phyloP scores from a whole-genome alignment of 345 rosid species.

The Aquilaria malaccensis region DNA sequence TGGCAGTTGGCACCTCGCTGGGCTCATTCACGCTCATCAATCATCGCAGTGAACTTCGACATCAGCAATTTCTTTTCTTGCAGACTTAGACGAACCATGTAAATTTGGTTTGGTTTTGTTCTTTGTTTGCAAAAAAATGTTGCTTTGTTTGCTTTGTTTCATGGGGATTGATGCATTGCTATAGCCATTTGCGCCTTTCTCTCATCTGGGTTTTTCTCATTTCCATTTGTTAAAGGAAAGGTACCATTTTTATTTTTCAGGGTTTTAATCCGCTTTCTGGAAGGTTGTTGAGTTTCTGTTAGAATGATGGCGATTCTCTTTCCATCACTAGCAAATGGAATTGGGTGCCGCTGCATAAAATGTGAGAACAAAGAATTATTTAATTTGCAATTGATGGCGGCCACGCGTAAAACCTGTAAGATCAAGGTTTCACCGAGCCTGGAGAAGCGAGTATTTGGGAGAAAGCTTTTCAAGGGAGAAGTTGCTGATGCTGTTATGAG shows the following conservation, averaged over 20 bases:
- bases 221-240: constrained; percentile 14
- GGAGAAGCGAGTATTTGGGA: constrained; percentile 20
- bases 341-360: constrained; percentile 22
- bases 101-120: no score
- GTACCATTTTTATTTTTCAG: constrained; percentile 1
- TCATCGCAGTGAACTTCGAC: neutral
- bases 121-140: no score
- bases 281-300: constrained; percentile 3
- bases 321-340: constrained; percentile 22
- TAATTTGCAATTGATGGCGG: constrained; percentile 24
- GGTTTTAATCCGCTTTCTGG: constrained; percentile 9
- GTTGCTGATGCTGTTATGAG: constrained; percentile 12
- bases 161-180: neutral
- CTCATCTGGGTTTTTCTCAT: constrained; percentile 3
- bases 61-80: neutral
- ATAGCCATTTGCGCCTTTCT: no score
- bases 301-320: constrained; percentile 45
- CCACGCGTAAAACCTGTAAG: constrained; percentile 17
- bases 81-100: neutral
- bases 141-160: neutral
- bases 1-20: constrained; percentile 1
- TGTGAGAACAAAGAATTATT: constrained; percentile 23
- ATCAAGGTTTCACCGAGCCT: constrained; percentile 16
- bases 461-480: constrained; percentile 20
- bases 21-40: constrained; percentile 5